phyloP scores from a whole-genome alignment of 1,139 yeast species.

The Geotrichum reessii region DNA sequence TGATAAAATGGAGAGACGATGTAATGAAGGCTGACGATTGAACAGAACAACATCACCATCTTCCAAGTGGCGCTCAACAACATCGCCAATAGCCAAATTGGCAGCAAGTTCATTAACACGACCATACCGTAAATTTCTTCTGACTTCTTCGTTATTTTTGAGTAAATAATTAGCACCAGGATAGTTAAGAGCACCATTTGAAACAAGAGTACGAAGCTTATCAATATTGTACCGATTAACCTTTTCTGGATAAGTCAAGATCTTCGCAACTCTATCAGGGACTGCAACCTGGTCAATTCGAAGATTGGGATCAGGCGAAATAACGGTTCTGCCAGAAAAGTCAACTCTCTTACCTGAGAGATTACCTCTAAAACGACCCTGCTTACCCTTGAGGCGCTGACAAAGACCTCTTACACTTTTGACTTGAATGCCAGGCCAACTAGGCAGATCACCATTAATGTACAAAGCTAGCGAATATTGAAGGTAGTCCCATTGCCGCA shows the following conservation, averaged over 20 bases:
- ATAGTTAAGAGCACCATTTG: slow-evolving; percentile 81
- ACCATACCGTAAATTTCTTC: slow-evolving; percentile 86
- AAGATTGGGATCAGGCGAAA: slow-evolving; percentile 96
- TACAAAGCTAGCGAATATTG: slow-evolving; percentile 96
- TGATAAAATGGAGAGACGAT: slow-evolving; percentile 85
- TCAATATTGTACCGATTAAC: slow-evolving; percentile 82
- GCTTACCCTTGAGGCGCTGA: slow-evolving; percentile 96
- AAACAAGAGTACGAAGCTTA: slow-evolving; percentile 64
- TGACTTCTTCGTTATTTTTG: slow-evolving; percentile 77
- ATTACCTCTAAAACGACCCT: slow-evolving; percentile 97
- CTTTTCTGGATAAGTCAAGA: slow-evolving; percentile 90
- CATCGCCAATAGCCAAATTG: slow-evolving; percentile 75
- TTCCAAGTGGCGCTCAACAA: slow-evolving; percentile 95
- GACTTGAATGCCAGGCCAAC: slow-evolving; percentile 46
- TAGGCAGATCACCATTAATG: slow-evolving; percentile 83
- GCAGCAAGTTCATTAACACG: slow-evolving; percentile 74
- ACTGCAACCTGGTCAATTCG: slow-evolving; percentile 96
- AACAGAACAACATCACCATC: slow-evolving; percentile 95
- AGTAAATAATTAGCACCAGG: slow-evolving; percentile 95
- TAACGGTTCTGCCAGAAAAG: slow-evolving; percentile 96
- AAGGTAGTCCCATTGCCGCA: slow-evolving; percentile 98
- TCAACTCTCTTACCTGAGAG: slow-evolving; percentile 98
- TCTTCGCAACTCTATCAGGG: slow-evolving; percentile 94
- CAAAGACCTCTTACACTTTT: slow-evolving; percentile 94
- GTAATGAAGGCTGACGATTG: slow-evolving; percentile 97